These are phyloP conservation scores for Glycyrrhiza uralensis DNA, from an alignment of 306 rosid species.

Conservation along the genomic window DNA sequence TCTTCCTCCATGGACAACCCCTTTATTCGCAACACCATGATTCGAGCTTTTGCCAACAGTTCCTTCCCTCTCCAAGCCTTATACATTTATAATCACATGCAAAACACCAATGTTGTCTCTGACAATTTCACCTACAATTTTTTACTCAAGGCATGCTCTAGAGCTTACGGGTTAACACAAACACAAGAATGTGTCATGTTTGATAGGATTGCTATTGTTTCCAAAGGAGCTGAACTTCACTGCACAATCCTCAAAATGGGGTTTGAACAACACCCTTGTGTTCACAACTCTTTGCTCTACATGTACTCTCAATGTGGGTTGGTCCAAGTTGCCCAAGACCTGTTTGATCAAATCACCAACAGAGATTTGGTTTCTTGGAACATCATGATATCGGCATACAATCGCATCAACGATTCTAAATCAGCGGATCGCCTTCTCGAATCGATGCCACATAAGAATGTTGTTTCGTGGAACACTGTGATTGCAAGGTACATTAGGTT, in stretches of 20 bases:
- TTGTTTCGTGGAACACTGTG: slow-evolving; percentile 67
- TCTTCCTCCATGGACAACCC: slow-evolving; percentile 45
- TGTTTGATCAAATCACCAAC: slow-evolving; percentile 57
- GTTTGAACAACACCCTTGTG: slow-evolving; percentile 34
- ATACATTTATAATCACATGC: slow-evolving; percentile 49
- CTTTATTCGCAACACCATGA: slow-evolving; percentile 52
- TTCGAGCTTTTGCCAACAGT: slow-evolving; percentile 61
- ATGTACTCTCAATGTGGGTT: slow-evolving; percentile 47
- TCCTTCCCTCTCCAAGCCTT: slow-evolving; percentile 49
- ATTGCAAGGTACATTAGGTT: slow-evolving; percentile 37
- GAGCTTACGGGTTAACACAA: slow-evolving; percentile 35
- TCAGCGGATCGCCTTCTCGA: slow-evolving; percentile 45
- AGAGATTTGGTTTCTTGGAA: slow-evolving; percentile 60
- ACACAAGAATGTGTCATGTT: slow-evolving; percentile 16
- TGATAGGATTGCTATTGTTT: slow-evolving; percentile 22
- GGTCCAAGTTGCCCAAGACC: slow-evolving; percentile 35
- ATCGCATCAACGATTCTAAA: slow-evolving; percentile 41
- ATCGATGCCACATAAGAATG: slow-evolving; percentile 56
- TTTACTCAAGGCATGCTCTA: slow-evolving; percentile 60
- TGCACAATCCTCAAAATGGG: slow-evolving; percentile 49
- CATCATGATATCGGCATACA: slow-evolving; percentile 58
- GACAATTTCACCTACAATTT: slow-evolving; percentile 58
- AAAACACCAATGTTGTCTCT: slow-evolving; percentile 1
- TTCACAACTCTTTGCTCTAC: slow-evolving; percentile 54
- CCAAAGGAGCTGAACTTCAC: slow-evolving; percentile 66